phyloP scores from a whole-genome alignment of 1,139 yeast species.

The Geotrichum aggregatum region DNA sequence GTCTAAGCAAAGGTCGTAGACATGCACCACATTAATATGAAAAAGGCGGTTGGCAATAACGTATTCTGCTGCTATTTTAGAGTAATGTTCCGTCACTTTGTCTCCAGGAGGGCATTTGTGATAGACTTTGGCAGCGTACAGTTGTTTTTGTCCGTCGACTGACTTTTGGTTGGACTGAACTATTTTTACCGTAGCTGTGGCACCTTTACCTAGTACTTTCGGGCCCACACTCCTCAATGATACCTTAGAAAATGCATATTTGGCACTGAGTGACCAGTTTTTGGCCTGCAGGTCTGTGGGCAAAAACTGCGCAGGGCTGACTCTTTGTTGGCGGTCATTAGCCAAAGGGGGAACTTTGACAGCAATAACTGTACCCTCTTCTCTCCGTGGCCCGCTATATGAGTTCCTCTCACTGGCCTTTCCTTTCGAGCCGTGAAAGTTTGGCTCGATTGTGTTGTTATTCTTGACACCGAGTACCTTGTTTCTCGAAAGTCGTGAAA shows the following conservation, averaged over 20 bases:
- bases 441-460: neutral
- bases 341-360: too few relatives aligned
- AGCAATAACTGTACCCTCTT: too few relatives aligned
- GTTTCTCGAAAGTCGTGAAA: constrained; percentile 10
- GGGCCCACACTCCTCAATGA: constrained; percentile 1
- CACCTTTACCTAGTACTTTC: constrained; percentile 21
- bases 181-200: constrained; percentile 20
- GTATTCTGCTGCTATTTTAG: constrained; percentile 71
- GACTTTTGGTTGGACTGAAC: constrained; percentile 19
- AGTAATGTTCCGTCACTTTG: constrained; percentile 55
- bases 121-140: constrained; percentile 72
- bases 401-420: too few relatives aligned
- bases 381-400: too few relatives aligned
- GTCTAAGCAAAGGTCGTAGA: constrained; percentile 51
- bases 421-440: neutral
- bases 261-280: constrained; percentile 24
- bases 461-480: neutral
- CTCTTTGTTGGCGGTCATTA: neutral
- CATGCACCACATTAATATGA: constrained; percentile 63
- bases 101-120: constrained; percentile 46
- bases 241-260: constrained; percentile 20
- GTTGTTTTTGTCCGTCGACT: constrained; percentile 22
- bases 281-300: constrained; percentile 22
- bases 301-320: constrained; percentile 22
- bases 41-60: constrained; percentile 66